Evolutionary conservation across 2,329 filamentous ascomycete species (phyloP).

Genomic region (Talaromyces sp.): DNA sequence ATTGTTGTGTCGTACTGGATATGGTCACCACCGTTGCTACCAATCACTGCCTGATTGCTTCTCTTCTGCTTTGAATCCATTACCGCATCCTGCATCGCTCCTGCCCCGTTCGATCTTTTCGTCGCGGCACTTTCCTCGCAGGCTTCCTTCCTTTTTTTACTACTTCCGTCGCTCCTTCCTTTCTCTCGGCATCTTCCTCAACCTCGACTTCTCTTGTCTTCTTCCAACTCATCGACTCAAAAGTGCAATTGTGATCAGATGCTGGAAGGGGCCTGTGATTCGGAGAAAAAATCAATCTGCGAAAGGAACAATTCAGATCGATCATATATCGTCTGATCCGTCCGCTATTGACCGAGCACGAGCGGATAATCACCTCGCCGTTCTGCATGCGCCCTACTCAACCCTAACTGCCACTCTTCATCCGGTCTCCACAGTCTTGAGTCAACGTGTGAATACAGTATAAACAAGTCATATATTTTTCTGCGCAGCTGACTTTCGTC

Average conservation of each 20-base stretch:
- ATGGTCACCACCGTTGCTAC: slow-evolving; percentile 4
- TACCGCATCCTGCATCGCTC: slow-evolving; percentile 8
- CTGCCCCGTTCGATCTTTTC: background rate
- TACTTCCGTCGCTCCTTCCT: background rate
- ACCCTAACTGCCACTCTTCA: background rate
- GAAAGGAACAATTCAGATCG: background rate
- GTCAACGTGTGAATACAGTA: background rate
- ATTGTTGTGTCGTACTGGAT: slow-evolving; percentile 8
- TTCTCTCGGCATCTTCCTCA: background rate
- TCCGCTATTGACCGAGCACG: background rate
- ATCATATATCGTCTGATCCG: background rate
- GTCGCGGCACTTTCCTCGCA: background rate
- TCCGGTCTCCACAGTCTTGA: background rate
- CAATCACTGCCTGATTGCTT: background rate
- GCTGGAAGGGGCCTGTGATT: background rate
- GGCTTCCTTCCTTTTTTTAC: background rate
- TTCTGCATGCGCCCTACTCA: background rate
- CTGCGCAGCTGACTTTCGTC: background rate
- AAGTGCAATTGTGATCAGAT: background rate
- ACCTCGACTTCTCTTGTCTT: background rate
- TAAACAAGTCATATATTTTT: too few relatives aligned
- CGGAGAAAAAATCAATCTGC: background rate
- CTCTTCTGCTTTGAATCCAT: background rate
- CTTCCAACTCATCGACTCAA: background rate
- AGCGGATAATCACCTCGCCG: background rate